These are phyloP conservation scores for Cytospora leucostoma DNA, from an alignment of 2,329 filamentous ascomycete species.

Conservation along the genomic window DNA sequence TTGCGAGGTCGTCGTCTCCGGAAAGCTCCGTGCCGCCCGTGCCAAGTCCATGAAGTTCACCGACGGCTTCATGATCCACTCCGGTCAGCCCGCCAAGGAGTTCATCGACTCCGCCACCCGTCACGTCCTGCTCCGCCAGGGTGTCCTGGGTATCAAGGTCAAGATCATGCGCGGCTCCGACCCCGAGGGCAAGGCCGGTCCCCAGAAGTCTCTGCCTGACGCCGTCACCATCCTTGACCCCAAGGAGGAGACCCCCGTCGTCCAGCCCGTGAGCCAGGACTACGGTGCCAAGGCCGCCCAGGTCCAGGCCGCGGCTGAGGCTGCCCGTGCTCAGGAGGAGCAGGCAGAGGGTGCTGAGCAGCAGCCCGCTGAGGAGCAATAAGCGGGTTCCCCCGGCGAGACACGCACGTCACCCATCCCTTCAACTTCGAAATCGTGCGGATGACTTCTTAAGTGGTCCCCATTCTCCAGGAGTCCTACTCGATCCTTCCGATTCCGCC, in stretches of 20 bases:
- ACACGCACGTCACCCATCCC: slow-evolving; percentile 20
- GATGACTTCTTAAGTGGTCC: slow-evolving; percentile 12
- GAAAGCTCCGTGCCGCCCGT: slow-evolving; percentile 97
- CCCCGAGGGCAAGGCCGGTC: slow-evolving; percentile 98
- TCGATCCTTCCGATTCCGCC: slow-evolving; percentile 7
- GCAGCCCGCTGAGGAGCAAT: slow-evolving; percentile 52
- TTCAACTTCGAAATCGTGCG: slow-evolving; percentile 11
- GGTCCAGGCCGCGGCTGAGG: slow-evolving; percentile 66
- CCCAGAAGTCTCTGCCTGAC: slow-evolving; percentile 96
- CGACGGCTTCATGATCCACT: slow-evolving; percentile 99
- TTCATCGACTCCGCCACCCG: slow-evolving; percentile 99
- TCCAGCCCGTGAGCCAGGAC: slow-evolving; percentile 96
- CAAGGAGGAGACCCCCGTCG: slow-evolving; percentile 96
- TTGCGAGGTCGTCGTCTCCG: slow-evolving; percentile 98
- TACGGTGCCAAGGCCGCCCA: slow-evolving; percentile 88
- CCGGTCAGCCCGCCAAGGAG: slow-evolving; percentile 98
- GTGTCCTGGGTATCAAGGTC: slow-evolving; percentile 99
- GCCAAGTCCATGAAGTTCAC: slow-evolving; percentile 99
- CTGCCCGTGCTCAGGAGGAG: slow-evolving; percentile 54
- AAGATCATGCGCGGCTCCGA: slow-evolving; percentile 99
- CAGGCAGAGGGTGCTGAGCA: slow-evolving; percentile 53
- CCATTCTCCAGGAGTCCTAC: slow-evolving; percentile 10
- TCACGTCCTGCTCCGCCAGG: slow-evolving; percentile 99
- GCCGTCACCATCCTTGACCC: slow-evolving; percentile 99
- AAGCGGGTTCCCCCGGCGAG: slow-evolving; percentile 35